Evolutionary conservation across 2,329 filamentous ascomycete genomes (phyloP).

Genomic region (Fusarium bactridioides): DNA sequence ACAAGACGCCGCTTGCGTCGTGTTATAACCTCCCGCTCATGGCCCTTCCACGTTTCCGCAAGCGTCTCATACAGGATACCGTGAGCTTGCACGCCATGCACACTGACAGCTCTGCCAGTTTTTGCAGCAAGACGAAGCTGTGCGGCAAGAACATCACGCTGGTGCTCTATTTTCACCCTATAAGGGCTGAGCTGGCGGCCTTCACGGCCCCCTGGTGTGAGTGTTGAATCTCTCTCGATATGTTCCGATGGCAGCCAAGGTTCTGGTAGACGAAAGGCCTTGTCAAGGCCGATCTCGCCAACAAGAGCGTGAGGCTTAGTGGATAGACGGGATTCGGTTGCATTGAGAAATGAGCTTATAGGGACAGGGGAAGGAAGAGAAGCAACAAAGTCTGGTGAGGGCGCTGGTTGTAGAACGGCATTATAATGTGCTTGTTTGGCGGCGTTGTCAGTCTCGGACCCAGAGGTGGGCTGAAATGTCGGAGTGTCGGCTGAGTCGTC

Average conservation of each 20-base stretch:
- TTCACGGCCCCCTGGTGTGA: slow-evolving; percentile 76
- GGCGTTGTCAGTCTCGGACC: slow-evolving; percentile 21
- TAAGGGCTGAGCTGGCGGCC: slow-evolving; percentile 73
- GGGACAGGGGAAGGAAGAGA: slow-evolving; percentile 67
- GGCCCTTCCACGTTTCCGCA: slow-evolving; percentile 72
- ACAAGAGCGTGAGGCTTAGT: slow-evolving; percentile 71
- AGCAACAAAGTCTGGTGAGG: slow-evolving; percentile 53
- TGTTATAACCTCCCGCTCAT: slow-evolving; percentile 69
- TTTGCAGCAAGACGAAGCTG: slow-evolving; percentile 78
- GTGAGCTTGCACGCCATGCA: slow-evolving; percentile 80
- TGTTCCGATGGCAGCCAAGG: slow-evolving; percentile 55
- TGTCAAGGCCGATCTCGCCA: slow-evolving; percentile 82
- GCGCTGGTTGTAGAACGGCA: slow-evolving; percentile 67
- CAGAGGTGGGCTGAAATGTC: slow-evolving; percentile 47
- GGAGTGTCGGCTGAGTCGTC: slow-evolving; percentile 58
- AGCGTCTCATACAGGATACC: slow-evolving; percentile 73
- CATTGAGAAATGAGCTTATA: slow-evolving; percentile 64
- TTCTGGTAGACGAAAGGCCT: slow-evolving; percentile 76
- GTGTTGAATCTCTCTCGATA: slow-evolving; percentile 39
- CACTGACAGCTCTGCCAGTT: slow-evolving; percentile 69
- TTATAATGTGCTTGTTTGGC: slow-evolving; percentile 69
- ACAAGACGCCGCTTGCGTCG: slow-evolving; percentile 64
- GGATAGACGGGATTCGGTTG: slow-evolving; percentile 64
- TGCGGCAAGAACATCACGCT: slow-evolving; percentile 69
- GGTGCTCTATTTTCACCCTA: slow-evolving; percentile 73